phyloP scores from a whole-genome alignment of 2,329 filamentous ascomycete genomes.

The Xylaria sp. region DNA sequence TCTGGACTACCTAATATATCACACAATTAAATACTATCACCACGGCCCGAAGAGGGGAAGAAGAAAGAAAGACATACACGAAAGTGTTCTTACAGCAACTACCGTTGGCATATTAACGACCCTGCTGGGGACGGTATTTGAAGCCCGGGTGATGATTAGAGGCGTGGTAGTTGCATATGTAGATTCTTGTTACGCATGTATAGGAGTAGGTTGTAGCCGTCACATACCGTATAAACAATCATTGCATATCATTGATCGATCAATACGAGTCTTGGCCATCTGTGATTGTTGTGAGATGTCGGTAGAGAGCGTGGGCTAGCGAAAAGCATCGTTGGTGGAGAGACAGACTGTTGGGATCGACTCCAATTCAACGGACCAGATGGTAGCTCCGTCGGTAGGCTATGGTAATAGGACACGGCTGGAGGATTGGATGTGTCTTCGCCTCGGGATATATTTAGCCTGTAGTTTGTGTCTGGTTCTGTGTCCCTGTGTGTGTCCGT shows the following conservation, averaged over 20 bases:
- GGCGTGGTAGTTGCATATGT: not conserved
- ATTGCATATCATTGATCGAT: not conserved
- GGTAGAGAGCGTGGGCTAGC: too few relatives aligned
- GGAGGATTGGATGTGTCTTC: not conserved
- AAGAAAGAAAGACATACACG: not conserved
- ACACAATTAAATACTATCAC: not conserved
- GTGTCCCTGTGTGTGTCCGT: too few relatives aligned
- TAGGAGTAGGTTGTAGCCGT: not conserved
- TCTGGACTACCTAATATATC: not conserved
- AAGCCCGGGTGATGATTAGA: conserved; percentile 6
- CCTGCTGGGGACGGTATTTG: not conserved
- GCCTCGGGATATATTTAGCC: not conserved
- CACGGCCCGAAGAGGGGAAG: not conserved
- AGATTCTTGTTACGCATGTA: not conserved
- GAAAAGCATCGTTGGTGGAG: too few relatives aligned
- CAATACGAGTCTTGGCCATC: not conserved
- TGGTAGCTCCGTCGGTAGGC: not conserved
- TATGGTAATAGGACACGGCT: not conserved
- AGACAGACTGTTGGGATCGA: too few relatives aligned
- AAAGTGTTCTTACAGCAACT: not conserved
- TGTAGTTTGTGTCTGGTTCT: not conserved
- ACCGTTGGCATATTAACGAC: not conserved
- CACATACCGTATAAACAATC: conserved; percentile 10
- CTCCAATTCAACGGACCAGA: too few relatives aligned
- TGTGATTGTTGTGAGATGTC: too few relatives aligned